Percentiles rank a stretch among this genome's conserved stretches.
phyloP scores from a whole-genome alignment of 2,329 filamentous ascomycete species.

The Sphaerostilbella broomeana region DNA sequence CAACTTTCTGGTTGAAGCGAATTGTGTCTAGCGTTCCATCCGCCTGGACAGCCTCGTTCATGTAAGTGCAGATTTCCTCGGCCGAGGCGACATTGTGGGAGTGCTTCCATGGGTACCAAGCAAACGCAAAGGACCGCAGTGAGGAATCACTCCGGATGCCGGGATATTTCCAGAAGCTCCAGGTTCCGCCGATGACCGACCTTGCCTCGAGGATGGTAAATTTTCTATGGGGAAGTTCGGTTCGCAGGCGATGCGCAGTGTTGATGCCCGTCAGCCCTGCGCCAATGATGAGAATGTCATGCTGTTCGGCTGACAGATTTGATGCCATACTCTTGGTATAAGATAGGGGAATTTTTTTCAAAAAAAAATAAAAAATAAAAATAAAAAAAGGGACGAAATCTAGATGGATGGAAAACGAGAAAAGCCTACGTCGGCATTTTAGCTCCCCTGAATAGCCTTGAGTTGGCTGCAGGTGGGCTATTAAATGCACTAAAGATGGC shows the following conservation, averaged over 20 bases:
- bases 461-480: no score
- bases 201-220: constrained; percentile 65
- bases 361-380: no score
- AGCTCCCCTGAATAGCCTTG: no score
- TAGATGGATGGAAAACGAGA: no score
- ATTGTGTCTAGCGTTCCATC: constrained; percentile 50
- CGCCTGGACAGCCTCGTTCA: constrained; percentile 43
- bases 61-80: constrained; percentile 45
- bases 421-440: no score
- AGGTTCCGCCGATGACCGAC: constrained; percentile 64
- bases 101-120: constrained; percentile 65
- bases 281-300: constrained; percentile 59
- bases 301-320: constrained; percentile 12
- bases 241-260: constrained; percentile 59
- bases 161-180: constrained; percentile 72
- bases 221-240: constrained; percentile 45
- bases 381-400: no score
- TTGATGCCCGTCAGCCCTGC: constrained; percentile 74
- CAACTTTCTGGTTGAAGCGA: constrained; percentile 42
- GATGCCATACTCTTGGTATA: no score
- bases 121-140: constrained; percentile 57
- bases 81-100: constrained; percentile 45
- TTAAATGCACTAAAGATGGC: no score
- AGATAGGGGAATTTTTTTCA: no score
- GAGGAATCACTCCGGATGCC: constrained; percentile 63